Base-by-base conservation (phyloP, 108 stramenopile species). In the Chaetoceros tenuissimus region DNA sequence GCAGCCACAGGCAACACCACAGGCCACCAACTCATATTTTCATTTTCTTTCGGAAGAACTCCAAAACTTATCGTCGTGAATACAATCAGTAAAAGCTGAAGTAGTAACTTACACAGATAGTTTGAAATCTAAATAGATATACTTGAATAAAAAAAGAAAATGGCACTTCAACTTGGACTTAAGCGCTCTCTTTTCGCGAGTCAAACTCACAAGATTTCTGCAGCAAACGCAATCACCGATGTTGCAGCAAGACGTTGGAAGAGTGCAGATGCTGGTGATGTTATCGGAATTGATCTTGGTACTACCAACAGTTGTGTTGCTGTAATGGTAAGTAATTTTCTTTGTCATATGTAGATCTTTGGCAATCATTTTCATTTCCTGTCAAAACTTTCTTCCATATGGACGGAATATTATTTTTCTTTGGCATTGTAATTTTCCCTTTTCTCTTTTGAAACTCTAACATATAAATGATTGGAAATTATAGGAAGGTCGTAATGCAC, bases 281-380 rank as follows among this genome's bases (percentile, higher is more conserved):
- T 98, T 57, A 95, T 99, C 64, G 99, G 99, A 13, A 99, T 99
- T 66, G 99, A 99, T 84, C 76, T 99, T 48, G 99, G 99, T 31
- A 99, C 99, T 3, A 99, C 99, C 46, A 99, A 99, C 87, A 95
- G 94, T 5, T 99, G 99, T 72, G 99, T 99, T 21, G 92, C 99
- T 44, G 94, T 97, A 59, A 98, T 98, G 97, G 97, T 96, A 68
- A 66, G 88, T 85, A 26, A 10, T 13, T 31, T 44, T 28, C 48
- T 44, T 13, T 13, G 43, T 16, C 17, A 44, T 44, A 44, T 44
- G 13, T 44, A 17, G 17, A 17, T 44, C 28, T 19, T 21, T 18
- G 19, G 18, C 17, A 7, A n/a, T 5, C 7, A 17, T 57, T 56
- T 21, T 3, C 43, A 44, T 13, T 16, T 17, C 13, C 17, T 13